Conservation (phyloP, 495 filamentous ascomycete species). For the Usnea hakonensis region DNA sequence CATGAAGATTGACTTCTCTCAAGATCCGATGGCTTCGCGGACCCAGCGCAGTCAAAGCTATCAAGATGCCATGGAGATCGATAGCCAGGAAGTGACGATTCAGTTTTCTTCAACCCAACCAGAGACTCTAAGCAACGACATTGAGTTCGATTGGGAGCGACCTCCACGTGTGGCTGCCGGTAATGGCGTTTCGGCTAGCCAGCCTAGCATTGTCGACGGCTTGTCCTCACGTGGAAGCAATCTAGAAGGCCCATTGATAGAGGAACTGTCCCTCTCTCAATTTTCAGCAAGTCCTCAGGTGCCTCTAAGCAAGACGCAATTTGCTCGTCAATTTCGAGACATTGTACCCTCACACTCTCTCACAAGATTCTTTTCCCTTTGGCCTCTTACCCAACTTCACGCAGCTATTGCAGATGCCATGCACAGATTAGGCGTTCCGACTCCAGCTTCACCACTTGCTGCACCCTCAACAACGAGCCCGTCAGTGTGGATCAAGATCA, state of each 20-base stretch:
- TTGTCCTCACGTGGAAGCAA: constrained; percentile 26
- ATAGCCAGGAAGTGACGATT: constrained; percentile 28
- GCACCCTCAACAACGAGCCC: constrained; percentile 33
- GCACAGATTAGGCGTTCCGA: constrained; percentile 72
- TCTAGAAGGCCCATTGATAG: constrained; percentile 58
- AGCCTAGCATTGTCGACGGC: constrained; percentile 34
- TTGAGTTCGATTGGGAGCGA: constrained; percentile 71
- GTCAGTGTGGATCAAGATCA: constrained; percentile 48
- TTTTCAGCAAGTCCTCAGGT: constrained; percentile 79
- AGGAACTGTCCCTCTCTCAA: constrained; percentile 88
- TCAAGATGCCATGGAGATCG: constrained; percentile 40
- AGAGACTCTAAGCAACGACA: constrained; percentile 59
- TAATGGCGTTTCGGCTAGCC: constrained; percentile 48
- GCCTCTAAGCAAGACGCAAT: constrained; percentile 74
- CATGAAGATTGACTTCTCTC: constrained; percentile 83
- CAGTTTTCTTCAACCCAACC: constrained; percentile 68
- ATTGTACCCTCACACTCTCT: constrained; percentile 75
- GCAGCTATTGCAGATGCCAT: constrained; percentile 73
- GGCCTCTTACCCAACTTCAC: constrained; percentile 68
- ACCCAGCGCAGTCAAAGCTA: constrained; percentile 33
- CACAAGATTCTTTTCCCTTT: constrained; percentile 83
- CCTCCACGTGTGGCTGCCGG: constrained; percentile 41
- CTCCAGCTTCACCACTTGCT: constrained; percentile 42
- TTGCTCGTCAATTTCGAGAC: constrained; percentile 78
- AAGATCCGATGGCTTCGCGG: constrained; percentile 48